These are phyloP conservation scores for Sphagnum tenellum DNA, from an alignment of 225 moss, liverwort and hornwort species.

Conservation along the genomic window DNA sequence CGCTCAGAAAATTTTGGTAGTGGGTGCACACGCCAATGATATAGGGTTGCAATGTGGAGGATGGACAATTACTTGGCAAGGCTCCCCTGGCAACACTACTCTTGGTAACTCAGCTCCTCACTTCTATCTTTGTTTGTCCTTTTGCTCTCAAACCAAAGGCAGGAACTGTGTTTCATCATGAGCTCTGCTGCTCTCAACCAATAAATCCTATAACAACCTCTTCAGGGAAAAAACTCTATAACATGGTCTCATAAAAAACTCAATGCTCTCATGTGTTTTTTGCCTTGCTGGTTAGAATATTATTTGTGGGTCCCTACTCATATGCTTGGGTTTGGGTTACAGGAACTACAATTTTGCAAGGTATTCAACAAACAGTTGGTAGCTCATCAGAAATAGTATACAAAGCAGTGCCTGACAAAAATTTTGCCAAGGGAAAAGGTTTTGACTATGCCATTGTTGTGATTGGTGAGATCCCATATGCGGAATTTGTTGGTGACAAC, in stretches of 20 bases:
- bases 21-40: slow-evolving; percentile 62
- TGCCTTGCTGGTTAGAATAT: no score
- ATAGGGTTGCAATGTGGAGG: slow-evolving; percentile 73
- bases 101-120: slow-evolving; percentile 18
- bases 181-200: background rate
- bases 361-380: slow-evolving; percentile 31
- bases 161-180: no score
- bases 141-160: background rate
- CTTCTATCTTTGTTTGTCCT: background rate
- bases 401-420: slow-evolving; percentile 15
- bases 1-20: slow-evolving; percentile 39
- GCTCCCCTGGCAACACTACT: slow-evolving; percentile 38
- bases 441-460: slow-evolving; percentile 55
- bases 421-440: slow-evolving; percentile 24
- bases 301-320: no score
- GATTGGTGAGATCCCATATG: slow-evolving; percentile 59
- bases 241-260: background rate
- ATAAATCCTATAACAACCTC: background rate
- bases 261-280: background rate
- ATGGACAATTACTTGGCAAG: slow-evolving; percentile 86
- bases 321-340: background rate
- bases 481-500: slow-evolving; percentile 54
- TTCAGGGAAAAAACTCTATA: background rate
- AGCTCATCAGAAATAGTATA: slow-evolving; percentile 26
- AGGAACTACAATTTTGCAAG: slow-evolving; percentile 54